phyloP scores from a whole-genome alignment of 352 stramenopile genomes.

The Pythium dissimile region DNA sequence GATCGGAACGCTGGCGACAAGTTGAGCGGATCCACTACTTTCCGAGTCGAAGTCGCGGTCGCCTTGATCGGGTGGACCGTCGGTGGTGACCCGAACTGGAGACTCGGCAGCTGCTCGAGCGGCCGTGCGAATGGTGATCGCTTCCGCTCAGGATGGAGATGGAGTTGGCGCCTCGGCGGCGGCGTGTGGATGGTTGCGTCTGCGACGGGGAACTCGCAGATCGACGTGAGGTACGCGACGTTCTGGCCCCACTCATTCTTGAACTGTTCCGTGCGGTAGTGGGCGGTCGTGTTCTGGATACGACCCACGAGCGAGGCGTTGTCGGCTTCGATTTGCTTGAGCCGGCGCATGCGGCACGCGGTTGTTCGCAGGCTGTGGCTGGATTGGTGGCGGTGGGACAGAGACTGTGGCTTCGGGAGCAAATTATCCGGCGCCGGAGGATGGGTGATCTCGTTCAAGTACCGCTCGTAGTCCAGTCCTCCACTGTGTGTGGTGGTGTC shows the following conservation, averaged over 20 bases:
- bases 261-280: constrained; percentile 62
- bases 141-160: constrained; percentile 7
- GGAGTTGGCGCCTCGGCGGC: constrained; percentile 1
- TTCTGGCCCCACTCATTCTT: constrained; percentile 66
- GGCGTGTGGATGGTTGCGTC: constrained; percentile 14
- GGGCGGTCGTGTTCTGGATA: constrained; percentile 54
- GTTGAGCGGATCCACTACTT: constrained; percentile 48
- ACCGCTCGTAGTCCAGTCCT: constrained; percentile 14
- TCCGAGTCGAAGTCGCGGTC: constrained; percentile 49
- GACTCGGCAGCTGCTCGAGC: constrained; percentile 16
- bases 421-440: constrained; percentile 4
- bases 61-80: constrained; percentile 50
- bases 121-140: constrained; percentile 16
- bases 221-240: constrained; percentile 64
- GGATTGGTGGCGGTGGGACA: not conserved
- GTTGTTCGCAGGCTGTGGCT: constrained; percentile 11
- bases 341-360: constrained; percentile 42
- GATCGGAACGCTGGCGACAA: constrained; percentile 59
- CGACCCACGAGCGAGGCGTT: constrained; percentile 53
- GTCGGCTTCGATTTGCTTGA: constrained; percentile 64
- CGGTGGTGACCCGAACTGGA: constrained; percentile 2
- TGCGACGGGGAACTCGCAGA: constrained; percentile 55
- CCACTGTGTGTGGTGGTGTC: not conserved
- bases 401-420: constrained; percentile 18
- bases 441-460: constrained; percentile 19